Evolutionary conservation across 1,139 yeast genomes (phyloP).

Genomic region (Hyphopichia wangnamkhiaoensis): DNA sequence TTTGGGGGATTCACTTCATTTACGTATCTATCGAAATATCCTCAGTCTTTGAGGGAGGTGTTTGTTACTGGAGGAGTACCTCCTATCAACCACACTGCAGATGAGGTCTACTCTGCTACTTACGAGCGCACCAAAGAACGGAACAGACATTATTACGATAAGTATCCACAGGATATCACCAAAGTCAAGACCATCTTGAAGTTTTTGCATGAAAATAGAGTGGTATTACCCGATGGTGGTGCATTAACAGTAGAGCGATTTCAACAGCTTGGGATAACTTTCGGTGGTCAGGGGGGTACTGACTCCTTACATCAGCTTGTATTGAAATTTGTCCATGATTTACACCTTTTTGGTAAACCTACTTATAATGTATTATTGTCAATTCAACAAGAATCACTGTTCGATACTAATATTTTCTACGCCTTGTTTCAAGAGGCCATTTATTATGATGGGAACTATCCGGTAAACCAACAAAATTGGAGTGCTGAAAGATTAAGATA

Average conservation of each 20-base stretch:
- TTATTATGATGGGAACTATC: constrained; percentile 43
- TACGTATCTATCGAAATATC: constrained; percentile 50
- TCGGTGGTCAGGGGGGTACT: constrained; percentile 55
- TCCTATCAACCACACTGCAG: constrained; percentile 44
- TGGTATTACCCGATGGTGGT: constrained; percentile 52
- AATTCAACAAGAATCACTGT: constrained; percentile 36
- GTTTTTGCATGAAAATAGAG: constrained; percentile 29
- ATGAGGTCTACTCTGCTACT: constrained; percentile 51
- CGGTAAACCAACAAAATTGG: constrained; percentile 40
- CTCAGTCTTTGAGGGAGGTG: constrained; percentile 39
- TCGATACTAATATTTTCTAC: constrained; percentile 55
- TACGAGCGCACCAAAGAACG: constrained; percentile 47
- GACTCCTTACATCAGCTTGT: constrained; percentile 47
- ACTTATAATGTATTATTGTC: constrained; percentile 33
- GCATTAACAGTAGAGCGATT: constrained; percentile 49
- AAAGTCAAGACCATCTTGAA: constrained; percentile 39
- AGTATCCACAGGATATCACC: constrained; percentile 47
- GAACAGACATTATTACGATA: constrained; percentile 47
- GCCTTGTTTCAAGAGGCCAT: constrained; percentile 61
- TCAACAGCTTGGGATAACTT: constrained; percentile 50
- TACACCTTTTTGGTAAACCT: constrained; percentile 32
- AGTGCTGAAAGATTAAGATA: constrained; percentile 46
- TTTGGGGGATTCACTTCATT: constrained; percentile 58
- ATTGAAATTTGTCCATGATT: constrained; percentile 37
- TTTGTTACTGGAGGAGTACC: constrained; percentile 61